A percentile compares a stretch with the other conserved stretches of the same genome.
Evolutionary conservation across 73 alveolate genomes (phyloP).

Genomic region (Paramecium octaurelia): DNA sequence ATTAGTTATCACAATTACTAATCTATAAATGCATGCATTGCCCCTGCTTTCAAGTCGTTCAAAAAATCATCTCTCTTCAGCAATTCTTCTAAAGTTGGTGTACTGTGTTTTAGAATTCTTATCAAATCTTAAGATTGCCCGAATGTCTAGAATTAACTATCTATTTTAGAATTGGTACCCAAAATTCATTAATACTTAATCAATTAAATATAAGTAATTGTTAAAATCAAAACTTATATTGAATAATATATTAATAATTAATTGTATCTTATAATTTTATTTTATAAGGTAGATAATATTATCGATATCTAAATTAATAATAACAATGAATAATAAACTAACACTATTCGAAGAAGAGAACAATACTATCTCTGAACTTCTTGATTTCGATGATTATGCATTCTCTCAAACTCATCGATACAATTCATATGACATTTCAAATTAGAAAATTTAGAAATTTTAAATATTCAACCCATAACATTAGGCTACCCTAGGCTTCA

Average conservation of each 20-base stretch:
- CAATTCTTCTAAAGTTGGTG: not conserved
- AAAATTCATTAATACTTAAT: not conserved
- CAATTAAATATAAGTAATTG: not conserved
- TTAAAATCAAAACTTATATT: not conserved
- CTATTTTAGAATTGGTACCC: constrained; percentile 14
- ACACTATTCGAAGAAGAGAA: not conserved
- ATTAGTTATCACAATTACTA: not conserved
- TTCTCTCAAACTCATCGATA: not conserved
- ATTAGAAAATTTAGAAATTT: not conserved
- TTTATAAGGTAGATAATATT: not conserved
- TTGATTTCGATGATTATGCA: not conserved
- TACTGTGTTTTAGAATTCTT: not conserved
- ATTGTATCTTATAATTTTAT: not conserved
- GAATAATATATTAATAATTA: not conserved
- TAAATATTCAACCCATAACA: not conserved
- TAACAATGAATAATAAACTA: not conserved
- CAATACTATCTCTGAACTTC: not conserved
- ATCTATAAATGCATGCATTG: not conserved
- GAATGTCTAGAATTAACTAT: not conserved
- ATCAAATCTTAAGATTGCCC: not conserved
- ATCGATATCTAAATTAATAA: not conserved
- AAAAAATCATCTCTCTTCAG: not conserved
- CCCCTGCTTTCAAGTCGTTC: not conserved
- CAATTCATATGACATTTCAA: not conserved
- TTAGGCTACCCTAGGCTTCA: not conserved